Evolutionary conservation across 78 protist species (phyloP), one percentile per base, ranked within the genome.

Genomic region (Dictyostelium citrinum): DNA sequence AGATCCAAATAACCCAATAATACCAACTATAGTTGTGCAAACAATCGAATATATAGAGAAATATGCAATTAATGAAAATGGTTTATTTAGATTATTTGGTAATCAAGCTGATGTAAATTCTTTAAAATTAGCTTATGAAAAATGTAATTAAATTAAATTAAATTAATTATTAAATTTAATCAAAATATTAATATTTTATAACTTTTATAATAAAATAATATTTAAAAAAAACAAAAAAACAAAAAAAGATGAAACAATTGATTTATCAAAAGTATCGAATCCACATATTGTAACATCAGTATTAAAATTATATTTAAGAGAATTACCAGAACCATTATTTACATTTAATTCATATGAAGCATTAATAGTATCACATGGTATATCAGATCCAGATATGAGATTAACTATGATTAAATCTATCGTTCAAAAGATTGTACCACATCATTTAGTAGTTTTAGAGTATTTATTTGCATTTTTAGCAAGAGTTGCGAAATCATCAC

Each of bases 251-350:
- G 82, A 84, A 37, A 72, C 27, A 5, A 46, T 81, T 35, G 84
- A 61, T 61, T 82, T 74, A 3, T 39, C 35, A 16, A 61, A 4
- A 27, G 31, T 31, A 51, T 27, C 84, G 29, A 83, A 43, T 45
- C 90, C 96, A 49, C 94, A 91, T 81, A 10, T 67, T 24, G 94
- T 96, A 39, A 78, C 96, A 22, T 91, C 90, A 8, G 60, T 91
- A 14, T 72, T 96, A 17, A 96, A 96, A 80, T 83, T 75, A 27
- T 96, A 94, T 67, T 68, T 96, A 45, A 46, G 98, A 46, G 97
- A 95, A 37, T 46, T 96, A 61, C 98, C 98, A 60, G 95, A 90
- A 41, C 98, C 98, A n/a, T 77, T 96, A 24, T 74, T 90, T 70
- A 14, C 96, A 75, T 96, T 83, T 83, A 93, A 90, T 39, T 27